phyloP scores from a whole-genome alignment of 2,329 filamentous ascomycete genomes.

The Cytospora chrysosperma region DNA sequence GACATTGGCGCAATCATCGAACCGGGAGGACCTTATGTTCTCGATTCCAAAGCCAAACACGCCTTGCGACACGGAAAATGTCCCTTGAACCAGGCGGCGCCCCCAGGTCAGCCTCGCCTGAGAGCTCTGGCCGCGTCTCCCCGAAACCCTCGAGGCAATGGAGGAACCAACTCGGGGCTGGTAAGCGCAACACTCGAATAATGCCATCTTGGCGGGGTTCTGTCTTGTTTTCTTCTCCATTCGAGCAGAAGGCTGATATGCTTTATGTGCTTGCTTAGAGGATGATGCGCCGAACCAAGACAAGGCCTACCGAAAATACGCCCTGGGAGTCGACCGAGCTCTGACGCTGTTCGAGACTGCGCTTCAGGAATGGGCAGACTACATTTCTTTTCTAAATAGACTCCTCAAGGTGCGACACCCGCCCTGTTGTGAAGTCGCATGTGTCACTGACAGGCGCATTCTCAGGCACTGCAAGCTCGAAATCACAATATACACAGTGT shows the following conservation, averaged over 20 bases:
- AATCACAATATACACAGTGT: slow-evolving; percentile 70
- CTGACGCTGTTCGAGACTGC: slow-evolving; percentile 88
- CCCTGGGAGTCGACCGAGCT: slow-evolving; percentile 80
- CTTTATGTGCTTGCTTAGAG: not conserved
- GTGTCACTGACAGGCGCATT: slow-evolving; percentile 30
- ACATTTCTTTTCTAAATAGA: slow-evolving; percentile 92
- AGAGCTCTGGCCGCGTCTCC: slow-evolving; percentile 80
- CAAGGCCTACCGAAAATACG: slow-evolving; percentile 82
- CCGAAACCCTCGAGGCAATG: slow-evolving; percentile 70
- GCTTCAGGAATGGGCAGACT: slow-evolving; percentile 98
- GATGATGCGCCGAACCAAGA: slow-evolving; percentile 54
- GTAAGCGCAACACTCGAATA: slow-evolving; percentile 49
- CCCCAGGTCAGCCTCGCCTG: slow-evolving; percentile 67
- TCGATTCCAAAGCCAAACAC: slow-evolving; percentile 15
- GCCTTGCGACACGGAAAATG: slow-evolving; percentile 44
- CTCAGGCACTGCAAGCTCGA: slow-evolving; percentile 84
- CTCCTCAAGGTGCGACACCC: slow-evolving; percentile 69
- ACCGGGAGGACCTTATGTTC: slow-evolving; percentile 25
- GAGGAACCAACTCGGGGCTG: slow-evolving; percentile 74
- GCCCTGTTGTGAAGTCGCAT: slow-evolving; percentile 8
- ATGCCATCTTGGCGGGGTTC: not conserved
- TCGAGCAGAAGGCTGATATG: slow-evolving; percentile 10
- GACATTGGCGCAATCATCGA: slow-evolving; percentile 17
- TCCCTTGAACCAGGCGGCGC: slow-evolving; percentile 57
- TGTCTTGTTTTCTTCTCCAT: too few relatives aligned